Evolutionary conservation across 768 basidiomycete species (phyloP).

Genomic region (Mrakia blollopis): DNA sequence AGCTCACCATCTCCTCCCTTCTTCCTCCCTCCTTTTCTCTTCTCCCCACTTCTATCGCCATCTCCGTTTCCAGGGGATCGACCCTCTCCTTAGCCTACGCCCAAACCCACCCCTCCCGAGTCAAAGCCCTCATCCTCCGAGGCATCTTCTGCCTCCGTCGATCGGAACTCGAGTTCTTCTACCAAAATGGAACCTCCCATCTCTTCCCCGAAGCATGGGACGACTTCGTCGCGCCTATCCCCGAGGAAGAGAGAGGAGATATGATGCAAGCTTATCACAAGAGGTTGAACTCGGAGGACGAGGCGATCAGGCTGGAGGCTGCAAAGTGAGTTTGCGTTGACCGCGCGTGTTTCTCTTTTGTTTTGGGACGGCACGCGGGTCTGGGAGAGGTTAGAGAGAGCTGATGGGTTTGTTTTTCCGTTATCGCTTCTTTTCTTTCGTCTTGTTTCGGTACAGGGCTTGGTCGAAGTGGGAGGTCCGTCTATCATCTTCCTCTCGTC

Average conservation of each 20-base stretch:
- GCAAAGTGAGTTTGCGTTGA: slow-evolving; percentile 49
- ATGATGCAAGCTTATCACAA: slow-evolving; percentile 78
- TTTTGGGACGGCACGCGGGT: too few species aligned
- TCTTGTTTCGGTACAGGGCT: slow-evolving; percentile 44
- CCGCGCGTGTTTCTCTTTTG: too few species aligned
- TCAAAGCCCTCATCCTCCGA: slow-evolving; percentile 68
- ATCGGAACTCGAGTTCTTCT: slow-evolving; percentile 85
- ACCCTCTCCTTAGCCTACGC: slow-evolving; percentile 81
- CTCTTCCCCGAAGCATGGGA: slow-evolving; percentile 86
- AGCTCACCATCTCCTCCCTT: background rate
- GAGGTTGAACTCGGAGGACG: slow-evolving; percentile 67
- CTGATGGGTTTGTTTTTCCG: too few species aligned
- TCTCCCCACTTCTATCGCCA: too few species aligned
- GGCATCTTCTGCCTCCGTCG: slow-evolving; percentile 84
- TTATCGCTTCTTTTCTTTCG: background rate
- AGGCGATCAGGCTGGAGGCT: slow-evolving; percentile 59
- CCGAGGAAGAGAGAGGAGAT: slow-evolving; percentile 71
- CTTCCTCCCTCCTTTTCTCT: too few species aligned
- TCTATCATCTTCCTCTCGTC: background rate
- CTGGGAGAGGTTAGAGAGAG: too few species aligned
- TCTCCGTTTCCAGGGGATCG: slow-evolving; percentile 55
- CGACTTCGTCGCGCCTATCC: slow-evolving; percentile 72
- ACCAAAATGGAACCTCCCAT: slow-evolving; percentile 75
- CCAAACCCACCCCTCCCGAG: slow-evolving; percentile 75
- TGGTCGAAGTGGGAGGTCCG: slow-evolving; percentile 86